Percentiles rank a stretch among this genome's conserved stretches.
Evolutionary conservation across 164 flowering plant species (phyloP).

Genomic region (Vitis labrusca): DNA sequence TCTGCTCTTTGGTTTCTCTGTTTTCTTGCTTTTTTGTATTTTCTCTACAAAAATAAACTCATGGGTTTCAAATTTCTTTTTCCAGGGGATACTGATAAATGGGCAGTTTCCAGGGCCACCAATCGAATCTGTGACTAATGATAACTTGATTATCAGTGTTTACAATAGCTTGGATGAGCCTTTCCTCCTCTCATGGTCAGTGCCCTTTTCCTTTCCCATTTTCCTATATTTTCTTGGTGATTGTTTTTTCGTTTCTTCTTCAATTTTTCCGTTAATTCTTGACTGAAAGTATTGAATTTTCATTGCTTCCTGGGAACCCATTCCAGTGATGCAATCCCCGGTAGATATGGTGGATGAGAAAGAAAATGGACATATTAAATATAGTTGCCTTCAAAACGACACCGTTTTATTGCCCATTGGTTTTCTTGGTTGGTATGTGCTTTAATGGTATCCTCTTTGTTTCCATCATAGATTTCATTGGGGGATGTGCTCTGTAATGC

Average conservation of each 20-base stretch:
- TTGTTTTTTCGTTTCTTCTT: conserved; percentile 1
- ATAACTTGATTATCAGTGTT: conserved; percentile 47
- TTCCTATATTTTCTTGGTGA: conserved; percentile 33
- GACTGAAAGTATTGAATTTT: no score
- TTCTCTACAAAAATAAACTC: neutral
- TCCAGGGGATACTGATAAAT: conserved; percentile 54
- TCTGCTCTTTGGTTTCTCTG: neutral
- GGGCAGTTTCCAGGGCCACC: conserved; percentile 57
- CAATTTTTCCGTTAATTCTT: neutral
- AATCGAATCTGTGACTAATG: conserved; percentile 43
- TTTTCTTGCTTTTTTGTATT: neutral
- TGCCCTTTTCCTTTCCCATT: neutral
- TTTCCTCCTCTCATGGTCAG: conserved; percentile 48
- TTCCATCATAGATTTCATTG: no score
- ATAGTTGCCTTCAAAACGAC: no score
- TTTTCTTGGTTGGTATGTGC: no score
- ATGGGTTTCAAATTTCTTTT: neutral
- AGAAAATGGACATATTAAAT: no score
- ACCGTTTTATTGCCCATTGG: no score
- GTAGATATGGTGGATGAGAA: no score
- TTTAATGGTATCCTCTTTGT: no score
- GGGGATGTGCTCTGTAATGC: no score
- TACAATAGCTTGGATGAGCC: conserved; percentile 52
- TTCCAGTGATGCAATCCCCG: no score
- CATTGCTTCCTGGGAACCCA: no score